These are phyloP conservation scores for Teunomyces stri DNA, from an alignment of 805 yeast genomes.

Conservation along the genomic window DNA sequence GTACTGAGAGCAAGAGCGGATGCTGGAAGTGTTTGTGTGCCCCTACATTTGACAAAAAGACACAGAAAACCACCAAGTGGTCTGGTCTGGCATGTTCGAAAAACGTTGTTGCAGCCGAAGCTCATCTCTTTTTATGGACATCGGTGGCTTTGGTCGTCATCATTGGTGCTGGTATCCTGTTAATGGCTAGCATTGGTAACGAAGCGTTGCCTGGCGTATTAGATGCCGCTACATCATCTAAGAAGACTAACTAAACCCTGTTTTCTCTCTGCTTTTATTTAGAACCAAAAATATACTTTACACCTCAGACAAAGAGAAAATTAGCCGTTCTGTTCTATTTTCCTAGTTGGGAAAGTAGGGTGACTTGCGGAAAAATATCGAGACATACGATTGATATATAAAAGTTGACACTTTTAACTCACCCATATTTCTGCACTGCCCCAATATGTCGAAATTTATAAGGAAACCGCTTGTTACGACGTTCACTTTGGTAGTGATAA, in stretches of 20 bases:
- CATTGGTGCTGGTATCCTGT: slow-evolving; percentile 51
- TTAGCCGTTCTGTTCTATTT: background rate
- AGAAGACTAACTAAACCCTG: slow-evolving; percentile 24
- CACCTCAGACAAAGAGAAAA: background rate
- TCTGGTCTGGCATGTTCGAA: slow-evolving; percentile 62
- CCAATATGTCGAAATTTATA: slow-evolving; percentile 11
- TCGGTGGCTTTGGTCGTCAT: slow-evolving; percentile 45
- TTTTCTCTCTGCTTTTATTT: too few species aligned
- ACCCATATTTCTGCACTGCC: background rate
- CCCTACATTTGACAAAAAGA: slow-evolving; percentile 39
- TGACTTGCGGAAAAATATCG: background rate
- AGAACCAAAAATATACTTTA: too few species aligned
- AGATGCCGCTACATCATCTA: slow-evolving; percentile 52
- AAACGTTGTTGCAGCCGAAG: slow-evolving; percentile 62
- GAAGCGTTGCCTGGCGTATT: slow-evolving; percentile 70
- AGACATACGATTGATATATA: background rate
- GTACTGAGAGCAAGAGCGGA: slow-evolving; percentile 34
- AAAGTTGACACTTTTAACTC: background rate
- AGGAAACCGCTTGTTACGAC: slow-evolving; percentile 29
- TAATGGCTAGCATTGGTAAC: slow-evolving; percentile 52
- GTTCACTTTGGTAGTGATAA: slow-evolving; percentile 21
- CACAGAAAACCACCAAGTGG: slow-evolving; percentile 51
- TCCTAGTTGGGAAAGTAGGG: background rate
- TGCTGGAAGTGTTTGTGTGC: slow-evolving; percentile 55
- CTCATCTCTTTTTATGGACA: slow-evolving; percentile 71